Base-by-base conservation (phyloP, 2,329 filamentous ascomycete species). In the Pezicula carpinea region DNA sequence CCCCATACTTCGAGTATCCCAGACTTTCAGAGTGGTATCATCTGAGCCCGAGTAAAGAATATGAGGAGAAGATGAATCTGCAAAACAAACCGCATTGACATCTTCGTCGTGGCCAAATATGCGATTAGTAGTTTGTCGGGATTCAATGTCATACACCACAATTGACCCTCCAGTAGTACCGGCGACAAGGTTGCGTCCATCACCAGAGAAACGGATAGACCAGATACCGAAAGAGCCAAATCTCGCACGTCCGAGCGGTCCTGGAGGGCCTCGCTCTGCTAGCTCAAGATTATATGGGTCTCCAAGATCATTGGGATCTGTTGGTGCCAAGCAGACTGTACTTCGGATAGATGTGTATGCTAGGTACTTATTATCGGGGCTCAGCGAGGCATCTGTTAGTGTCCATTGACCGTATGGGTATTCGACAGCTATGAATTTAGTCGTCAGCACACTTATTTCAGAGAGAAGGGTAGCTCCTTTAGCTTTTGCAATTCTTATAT, bases 61-160 rank as follows among this genome's bases (percentile, higher is more conserved):
- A 63, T 99, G 91, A 1, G 93, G 92, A 0, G 89, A 95, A 23
- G 80, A 79, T 51, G 83, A 83, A 66, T 97, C 91, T 1, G 90
- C 93, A 60, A 95, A 97, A 66, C 91, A 96, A 1, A 99, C 93
- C 4, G 93, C 93, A 59, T 97, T 99, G 46, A 97, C 92, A 64
- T 99, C 90, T 57, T 95, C 82, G 4, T 80, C 72, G 61, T 99
- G 93, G 0, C 89, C 91, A 14, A 50, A 49, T 18, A 64, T 63
- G 29, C 53, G 15, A n/a, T n/a, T 43, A 74, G 72, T 21, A 96
- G 80, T 40, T 82, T 79, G 77, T 15, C 85, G 81, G 0, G 83
- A 83, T 66, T 97, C 91, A 46, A 99, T 87, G 60, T 97, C 93
- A 64, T 95, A 96, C 4, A 96, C 87, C 26, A 96, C 83, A 39